Percentiles rank a stretch among this genome's conserved stretches.
Conservation (phyloP, 2,329 filamentous ascomycete species). For the Diaporthe citrichinensis region DNA sequence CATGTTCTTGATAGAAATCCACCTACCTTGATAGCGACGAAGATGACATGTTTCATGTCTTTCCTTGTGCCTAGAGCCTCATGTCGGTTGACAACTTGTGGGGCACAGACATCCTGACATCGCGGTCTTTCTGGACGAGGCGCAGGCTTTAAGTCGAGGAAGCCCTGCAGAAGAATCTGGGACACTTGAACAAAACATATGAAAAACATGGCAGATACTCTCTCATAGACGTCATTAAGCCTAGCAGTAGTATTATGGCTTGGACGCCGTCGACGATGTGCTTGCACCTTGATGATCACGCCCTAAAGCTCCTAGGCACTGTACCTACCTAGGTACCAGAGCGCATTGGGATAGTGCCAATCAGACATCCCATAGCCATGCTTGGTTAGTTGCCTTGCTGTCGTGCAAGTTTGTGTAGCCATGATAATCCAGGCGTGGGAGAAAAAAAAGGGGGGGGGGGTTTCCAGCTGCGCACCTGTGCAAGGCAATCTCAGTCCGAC, state of each 20-base stretch:
- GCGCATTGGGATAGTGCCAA: not conserved
- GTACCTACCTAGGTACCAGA: not conserved
- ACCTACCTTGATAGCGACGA: not conserved
- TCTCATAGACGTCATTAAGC: not conserved
- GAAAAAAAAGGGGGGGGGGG: not conserved
- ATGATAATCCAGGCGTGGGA: not conserved
- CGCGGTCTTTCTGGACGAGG: not conserved
- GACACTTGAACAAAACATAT: not conserved
- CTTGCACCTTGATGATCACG: not conserved
- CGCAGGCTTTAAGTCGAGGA: not conserved
- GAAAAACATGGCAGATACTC: too few relatives aligned
- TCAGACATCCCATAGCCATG: not conserved
- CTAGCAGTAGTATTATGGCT: not conserved
- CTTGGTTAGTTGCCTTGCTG: constrained; percentile 12
- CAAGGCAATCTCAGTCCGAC: not conserved
- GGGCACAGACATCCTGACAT: not conserved
- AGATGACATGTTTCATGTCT: not conserved
- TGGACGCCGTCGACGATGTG: not conserved
- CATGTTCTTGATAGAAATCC: not conserved
- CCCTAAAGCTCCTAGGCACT: not conserved
- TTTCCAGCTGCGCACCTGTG: constrained; percentile 6
- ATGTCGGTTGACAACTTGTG: not conserved
- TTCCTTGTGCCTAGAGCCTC: not conserved
- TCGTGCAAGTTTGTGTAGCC: constrained; percentile 20
- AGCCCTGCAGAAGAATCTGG: not conserved